These are phyloP conservation scores for Pseudogymnoascus sp. DNA, from an alignment of 2,329 filamentous ascomycete species.

Conservation along the genomic window DNA sequence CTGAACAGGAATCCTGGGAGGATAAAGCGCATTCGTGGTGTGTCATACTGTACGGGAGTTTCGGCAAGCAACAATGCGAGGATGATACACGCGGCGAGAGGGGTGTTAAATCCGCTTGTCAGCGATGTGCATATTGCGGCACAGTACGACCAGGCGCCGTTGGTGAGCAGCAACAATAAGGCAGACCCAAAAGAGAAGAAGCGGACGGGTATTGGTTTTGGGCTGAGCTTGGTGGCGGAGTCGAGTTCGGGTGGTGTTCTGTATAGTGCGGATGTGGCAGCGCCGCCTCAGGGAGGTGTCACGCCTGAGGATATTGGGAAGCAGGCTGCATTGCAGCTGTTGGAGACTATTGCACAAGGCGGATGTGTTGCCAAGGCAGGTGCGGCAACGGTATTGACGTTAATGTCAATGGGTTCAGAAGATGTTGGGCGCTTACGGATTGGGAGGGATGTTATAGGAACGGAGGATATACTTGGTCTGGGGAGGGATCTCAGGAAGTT, in stretches of 20 bases:
- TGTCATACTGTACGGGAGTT: constrained; percentile 89
- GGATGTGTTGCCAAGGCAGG: constrained; percentile 72
- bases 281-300: constrained; percentile 68
- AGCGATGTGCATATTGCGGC: constrained; percentile 86
- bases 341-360: constrained; percentile 74
- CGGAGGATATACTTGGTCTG: constrained; percentile 69
- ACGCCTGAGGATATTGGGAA: constrained; percentile 87
- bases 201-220: constrained; percentile 81
- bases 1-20: constrained; percentile 71
- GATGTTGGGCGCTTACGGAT: constrained; percentile 83
- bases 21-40: constrained; percentile 81
- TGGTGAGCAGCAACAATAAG: constrained; percentile 47
- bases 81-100: constrained; percentile 86
- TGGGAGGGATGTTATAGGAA: constrained; percentile 72
- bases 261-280: constrained; percentile 77
- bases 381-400: constrained; percentile 64
- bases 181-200: constrained; percentile 48
- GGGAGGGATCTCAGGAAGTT: constrained; percentile 83
- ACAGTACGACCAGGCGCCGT: constrained; percentile 61
- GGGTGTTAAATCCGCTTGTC: constrained; percentile 76
- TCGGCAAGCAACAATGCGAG: constrained; percentile 87
- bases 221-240: constrained; percentile 83
- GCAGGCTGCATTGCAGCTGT: constrained; percentile 77
- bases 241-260: constrained; percentile 72
- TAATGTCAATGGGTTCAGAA: constrained; percentile 98